Conservation (phyloP, 352 stramenopile species). For the Globisporangium nunn region DNA sequence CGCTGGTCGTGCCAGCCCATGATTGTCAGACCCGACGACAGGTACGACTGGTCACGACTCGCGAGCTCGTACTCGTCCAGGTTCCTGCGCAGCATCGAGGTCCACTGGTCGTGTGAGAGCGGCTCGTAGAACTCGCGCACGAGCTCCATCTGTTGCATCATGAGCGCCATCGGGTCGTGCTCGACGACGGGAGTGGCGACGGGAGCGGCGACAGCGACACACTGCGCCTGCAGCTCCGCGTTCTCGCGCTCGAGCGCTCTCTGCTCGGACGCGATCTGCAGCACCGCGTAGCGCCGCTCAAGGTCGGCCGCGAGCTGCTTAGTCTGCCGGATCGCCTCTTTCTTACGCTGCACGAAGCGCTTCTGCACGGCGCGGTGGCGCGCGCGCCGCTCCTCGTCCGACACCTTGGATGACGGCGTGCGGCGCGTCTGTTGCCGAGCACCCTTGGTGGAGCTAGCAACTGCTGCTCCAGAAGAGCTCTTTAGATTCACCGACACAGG, state of each 20-base stretch:
- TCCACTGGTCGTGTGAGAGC: slow-evolving; percentile 12
- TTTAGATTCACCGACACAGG: background rate
- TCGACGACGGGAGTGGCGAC: background rate
- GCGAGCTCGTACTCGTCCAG: slow-evolving; percentile 26
- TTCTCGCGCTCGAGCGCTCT: slow-evolving; percentile 27
- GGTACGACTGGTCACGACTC: slow-evolving; percentile 18
- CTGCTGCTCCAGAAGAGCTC: background rate
- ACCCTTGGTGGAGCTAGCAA: background rate
- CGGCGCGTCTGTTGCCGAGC: background rate
- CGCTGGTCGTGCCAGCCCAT: slow-evolving; percentile 51
- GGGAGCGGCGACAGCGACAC: background rate
- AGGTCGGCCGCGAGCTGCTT: slow-evolving; percentile 25
- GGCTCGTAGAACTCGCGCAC: slow-evolving; percentile 36
- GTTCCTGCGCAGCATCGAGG: slow-evolving; percentile 15
- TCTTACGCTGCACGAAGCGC: slow-evolving; percentile 53
- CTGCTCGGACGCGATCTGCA: slow-evolving; percentile 32
- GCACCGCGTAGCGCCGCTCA: slow-evolving; percentile 29
- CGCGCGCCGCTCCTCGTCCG: slow-evolving; percentile 35
- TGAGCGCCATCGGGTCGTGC: background rate
- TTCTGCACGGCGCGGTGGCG: slow-evolving; percentile 42
- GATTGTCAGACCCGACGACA: slow-evolving; percentile 24
- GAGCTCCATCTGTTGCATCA: slow-evolving; percentile 30
- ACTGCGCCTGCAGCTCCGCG: slow-evolving; percentile 17
- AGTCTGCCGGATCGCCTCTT: slow-evolving; percentile 29
- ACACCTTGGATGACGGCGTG: slow-evolving; percentile 2